These are phyloP conservation scores for Microbotryum lychnidis-dioicae DNA, from an alignment of 1,284 basidiomycete genomes.

Conservation along the genomic window DNA sequence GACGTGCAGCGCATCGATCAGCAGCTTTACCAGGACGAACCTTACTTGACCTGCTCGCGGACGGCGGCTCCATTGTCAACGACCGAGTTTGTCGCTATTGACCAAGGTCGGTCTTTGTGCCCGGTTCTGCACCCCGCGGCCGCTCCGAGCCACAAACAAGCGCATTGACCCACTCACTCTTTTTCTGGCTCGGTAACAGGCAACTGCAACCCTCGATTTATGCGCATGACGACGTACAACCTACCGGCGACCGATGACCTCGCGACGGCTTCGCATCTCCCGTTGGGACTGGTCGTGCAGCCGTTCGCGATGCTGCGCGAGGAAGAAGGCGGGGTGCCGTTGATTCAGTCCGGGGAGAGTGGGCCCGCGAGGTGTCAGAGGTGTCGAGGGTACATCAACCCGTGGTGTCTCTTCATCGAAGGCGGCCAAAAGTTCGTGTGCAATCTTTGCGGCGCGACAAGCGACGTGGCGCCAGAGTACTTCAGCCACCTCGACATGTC, in stretches of 20 bases:
- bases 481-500: slow-evolving; percentile 78
- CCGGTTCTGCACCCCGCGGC: background rate
- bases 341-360: slow-evolving; percentile 53
- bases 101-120: slow-evolving; percentile 61
- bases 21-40: slow-evolving; percentile 45
- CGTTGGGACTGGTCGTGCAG: slow-evolving; percentile 76
- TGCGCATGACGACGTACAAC: slow-evolving; percentile 59
- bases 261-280: slow-evolving; percentile 71
- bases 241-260: slow-evolving; percentile 74
- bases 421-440: slow-evolving; percentile 86
- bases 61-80: slow-evolving; percentile 69
- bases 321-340: slow-evolving; percentile 66
- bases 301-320: slow-evolving; percentile 75
- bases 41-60: slow-evolving; percentile 68
- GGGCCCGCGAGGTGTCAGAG: slow-evolving; percentile 80
- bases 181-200: slow-evolving; percentile 41
- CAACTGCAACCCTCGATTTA: slow-evolving; percentile 60
- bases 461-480: slow-evolving; percentile 70
- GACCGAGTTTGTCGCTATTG: slow-evolving; percentile 78
- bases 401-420: slow-evolving; percentile 81
- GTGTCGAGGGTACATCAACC: slow-evolving; percentile 89
- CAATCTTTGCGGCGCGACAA: slow-evolving; percentile 78
- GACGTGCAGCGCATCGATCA: slow-evolving; percentile 76
- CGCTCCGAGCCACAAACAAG: background rate
- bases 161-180: background rate